phyloP scores from a whole-genome alignment of 1,139 yeast genomes.

The Kodamaea arcana region DNA sequence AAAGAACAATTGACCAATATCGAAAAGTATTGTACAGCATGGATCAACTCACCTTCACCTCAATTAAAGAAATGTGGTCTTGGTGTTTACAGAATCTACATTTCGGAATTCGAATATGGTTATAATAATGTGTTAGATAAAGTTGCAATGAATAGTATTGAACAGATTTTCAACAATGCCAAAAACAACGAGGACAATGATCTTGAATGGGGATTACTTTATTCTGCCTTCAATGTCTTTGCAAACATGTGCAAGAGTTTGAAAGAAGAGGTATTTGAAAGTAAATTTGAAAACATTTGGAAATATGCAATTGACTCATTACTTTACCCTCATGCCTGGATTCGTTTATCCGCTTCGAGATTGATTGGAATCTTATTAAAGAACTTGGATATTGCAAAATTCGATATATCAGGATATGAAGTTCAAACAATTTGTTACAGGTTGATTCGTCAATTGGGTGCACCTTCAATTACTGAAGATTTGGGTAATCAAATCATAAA shows the following conservation, averaged over 20 bases:
- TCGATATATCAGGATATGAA: slow-evolving; percentile 31
- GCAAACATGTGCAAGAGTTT: slow-evolving; percentile 32
- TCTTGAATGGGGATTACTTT: slow-evolving; percentile 70
- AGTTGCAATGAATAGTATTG: slow-evolving; percentile 34
- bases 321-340: slow-evolving; percentile 90
- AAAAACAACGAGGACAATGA: slow-evolving; percentile 30
- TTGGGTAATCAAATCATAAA: slow-evolving; percentile 65
- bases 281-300: slow-evolving; percentile 45
- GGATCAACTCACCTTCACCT: slow-evolving; percentile 59
- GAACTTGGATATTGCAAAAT: slow-evolving; percentile 33
- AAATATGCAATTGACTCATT: slow-evolving; percentile 48
- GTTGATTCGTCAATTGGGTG: slow-evolving; percentile 72
- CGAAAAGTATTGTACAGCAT: slow-evolving; percentile 57
- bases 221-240: slow-evolving; percentile 59
- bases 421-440: slow-evolving; percentile 66
- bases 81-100: slow-evolving; percentile 62
- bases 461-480: slow-evolving; percentile 65
- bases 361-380: slow-evolving; percentile 51
- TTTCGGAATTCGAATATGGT: slow-evolving; percentile 48
- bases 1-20: slow-evolving; percentile 40
- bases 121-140: slow-evolving; percentile 34
- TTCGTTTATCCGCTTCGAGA: slow-evolving; percentile 67
- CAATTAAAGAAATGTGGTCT: slow-evolving; percentile 73
- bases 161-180: slow-evolving; percentile 32
- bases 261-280: slow-evolving; percentile 27